Base-by-base conservation (phyloP, 2,329 filamentous ascomycete species). In the Alternaria metachromatica region DNA sequence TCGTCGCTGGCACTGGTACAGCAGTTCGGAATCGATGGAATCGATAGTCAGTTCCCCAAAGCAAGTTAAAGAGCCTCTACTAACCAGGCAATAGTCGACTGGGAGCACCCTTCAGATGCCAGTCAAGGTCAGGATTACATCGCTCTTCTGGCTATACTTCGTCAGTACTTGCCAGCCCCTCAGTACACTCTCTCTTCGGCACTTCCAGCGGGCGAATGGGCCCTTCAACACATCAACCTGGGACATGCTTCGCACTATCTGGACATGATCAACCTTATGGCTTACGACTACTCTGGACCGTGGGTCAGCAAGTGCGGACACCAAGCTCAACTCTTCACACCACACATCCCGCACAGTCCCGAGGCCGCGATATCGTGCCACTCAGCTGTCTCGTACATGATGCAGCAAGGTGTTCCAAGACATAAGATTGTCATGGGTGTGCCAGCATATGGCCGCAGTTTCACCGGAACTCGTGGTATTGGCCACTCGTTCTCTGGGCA, bases 251-350 rank as follows among this genome's bases (percentile, higher is more conserved):
- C 89, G 54, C 81, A 87, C 49, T 89, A 92, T 69, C 84, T 96
- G 37, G 91, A 95, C 78, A 86, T 90, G 66, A 82, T 96, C 77
- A 95, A 95, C 77, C 82, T 96, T 37, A 93, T 91, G 87, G 87
- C 92, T 2, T 96, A 94, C 79, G 92, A 96, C 78, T 92, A 94
- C 74, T 89, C 87, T 25, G 92, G 92, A 1, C 84, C 87, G 4
- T 94, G 92, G 92, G 87, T 87, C 2, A 76, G 83, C 28, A 86
- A 86, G 61, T 88, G 87, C 49, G 92, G 92, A 7, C 91, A 95
- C 76, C 92, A 95, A 58, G 88, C 92, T 5, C 92, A 94, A 75
- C 86, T 96, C 1, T 92, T 89, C 74, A 83, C 88, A 1, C 85
- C 88, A 61, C 82, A 79, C 58, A 66, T 75, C 7, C 81, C 81